Base-by-base conservation (phyloP, 495 filamentous ascomycete genomes). In the Neurospora sp. region DNA sequence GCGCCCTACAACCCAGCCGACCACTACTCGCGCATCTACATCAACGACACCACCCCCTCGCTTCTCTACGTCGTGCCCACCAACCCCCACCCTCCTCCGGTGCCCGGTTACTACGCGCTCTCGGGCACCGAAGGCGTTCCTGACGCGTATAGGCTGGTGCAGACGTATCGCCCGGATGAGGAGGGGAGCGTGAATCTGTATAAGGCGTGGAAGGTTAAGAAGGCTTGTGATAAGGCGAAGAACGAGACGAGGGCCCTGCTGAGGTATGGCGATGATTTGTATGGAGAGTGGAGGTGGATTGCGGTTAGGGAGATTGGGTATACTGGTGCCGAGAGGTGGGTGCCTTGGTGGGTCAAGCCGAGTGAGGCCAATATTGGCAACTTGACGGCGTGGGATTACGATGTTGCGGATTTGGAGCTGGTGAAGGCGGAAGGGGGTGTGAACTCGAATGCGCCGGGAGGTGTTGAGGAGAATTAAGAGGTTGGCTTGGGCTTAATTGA, bases 41-140 rank as follows among this genome's bases (percentile, higher is more conserved):
- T 70, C 53, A 70, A 72, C 68, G 38, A 40, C n/a, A 40, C 42
- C 37, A 35, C 70, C 0, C 18, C 37, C 31, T 4, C 72, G 75
- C 22, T 45, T 2, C 75, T 78, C 22, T 42, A 39, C 38, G 75
- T 76, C 0, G 73, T 78, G 2, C 75, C 76, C 10, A 78, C 76
- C 12, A 73, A 78, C 42, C 76, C 76, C 6, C 76, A 78, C 61
- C 76, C 76, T 59, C 76, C 76, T 5, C 76, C 76, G 0, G 75
- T 78, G 0, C 76, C 76, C n/a, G 76, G 76, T 1, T 76, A 76
- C 72, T 76, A 75, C 68, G 76, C 72, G 40, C 73, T 78, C 14
- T 75, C 69, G 18, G 68, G 53, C 31, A 39, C 44, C 7, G 76
- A 76, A 4, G 75, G 73, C 1, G 72, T 78, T 9, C 65, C 71